A percentile compares a stretch with the other conserved stretches of the same genome.
Conservation (phyloP, 2,329 filamentous ascomycete species). For the Pestalotiopsis sp. region DNA sequence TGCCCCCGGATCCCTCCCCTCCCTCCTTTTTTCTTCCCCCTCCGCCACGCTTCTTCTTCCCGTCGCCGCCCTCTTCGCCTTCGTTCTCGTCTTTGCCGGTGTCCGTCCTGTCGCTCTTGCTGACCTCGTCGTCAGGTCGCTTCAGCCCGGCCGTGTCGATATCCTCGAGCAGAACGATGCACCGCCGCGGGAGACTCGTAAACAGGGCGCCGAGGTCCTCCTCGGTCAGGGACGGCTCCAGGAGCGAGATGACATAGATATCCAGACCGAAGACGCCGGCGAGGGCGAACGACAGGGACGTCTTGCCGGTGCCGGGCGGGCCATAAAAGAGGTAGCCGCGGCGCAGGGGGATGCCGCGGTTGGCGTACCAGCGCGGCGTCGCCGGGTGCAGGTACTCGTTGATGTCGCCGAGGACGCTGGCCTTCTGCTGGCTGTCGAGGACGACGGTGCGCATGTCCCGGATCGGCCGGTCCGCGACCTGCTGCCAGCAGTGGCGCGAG, state of each 20-base stretch:
- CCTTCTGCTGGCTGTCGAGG: conserved; percentile 67
- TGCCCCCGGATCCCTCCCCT: too few relatives aligned
- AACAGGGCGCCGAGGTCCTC: conserved; percentile 61
- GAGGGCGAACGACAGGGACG: conserved; percentile 64
- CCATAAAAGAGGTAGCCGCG: conserved; percentile 79
- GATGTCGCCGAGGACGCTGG: conserved; percentile 67
- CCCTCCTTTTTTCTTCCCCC: neutral
- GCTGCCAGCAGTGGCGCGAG: conserved; percentile 49
- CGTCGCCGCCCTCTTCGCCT: conserved; percentile 13
- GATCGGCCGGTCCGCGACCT: conserved; percentile 63
- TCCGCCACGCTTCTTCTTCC: conserved; percentile 16
- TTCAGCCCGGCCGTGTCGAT: conserved; percentile 66
- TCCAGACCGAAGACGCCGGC: conserved; percentile 67
- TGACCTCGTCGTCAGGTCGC: conserved; percentile 34
- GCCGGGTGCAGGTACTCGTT: conserved; percentile 75
- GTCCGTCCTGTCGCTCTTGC: conserved; percentile 23
- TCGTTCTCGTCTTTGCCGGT: conserved; percentile 6
- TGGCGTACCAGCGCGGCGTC: conserved; percentile 72
- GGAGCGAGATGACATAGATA: conserved; percentile 63
- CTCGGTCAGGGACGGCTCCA: conserved; percentile 62
- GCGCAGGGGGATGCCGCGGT: conserved; percentile 73
- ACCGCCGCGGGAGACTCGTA: conserved; percentile 59
- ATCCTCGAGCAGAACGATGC: conserved; percentile 68
- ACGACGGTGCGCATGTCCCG: conserved; percentile 76
- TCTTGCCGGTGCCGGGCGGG: conserved; percentile 74